phyloP scores from a whole-genome alignment of 2,329 filamentous ascomycete species.

The Huntiella moniliformis region DNA sequence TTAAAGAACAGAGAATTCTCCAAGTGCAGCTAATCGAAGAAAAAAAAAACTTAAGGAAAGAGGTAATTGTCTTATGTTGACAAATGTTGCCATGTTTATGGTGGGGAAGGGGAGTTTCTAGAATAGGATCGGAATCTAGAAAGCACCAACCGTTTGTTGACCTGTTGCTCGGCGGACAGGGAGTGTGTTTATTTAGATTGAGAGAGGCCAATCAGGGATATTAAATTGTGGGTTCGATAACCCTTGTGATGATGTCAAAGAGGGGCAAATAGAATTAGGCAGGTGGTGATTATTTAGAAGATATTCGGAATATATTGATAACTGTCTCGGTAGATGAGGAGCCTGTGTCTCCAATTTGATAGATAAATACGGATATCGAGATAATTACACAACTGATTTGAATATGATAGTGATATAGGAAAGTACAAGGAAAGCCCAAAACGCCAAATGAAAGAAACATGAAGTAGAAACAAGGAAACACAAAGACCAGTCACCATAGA shows the following conservation, averaged over 20 bases:
- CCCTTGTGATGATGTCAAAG: background rate
- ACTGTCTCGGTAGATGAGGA: background rate
- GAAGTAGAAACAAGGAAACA: background rate
- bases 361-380: too few species aligned
- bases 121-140: too few species aligned
- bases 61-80: too few species aligned
- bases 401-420: background rate
- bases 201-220: background rate
- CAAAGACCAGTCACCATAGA: background rate
- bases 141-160: background rate
- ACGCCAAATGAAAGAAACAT: background rate
- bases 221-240: background rate
- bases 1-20: too few species aligned
- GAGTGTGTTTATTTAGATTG: background rate
- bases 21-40: too few species aligned
- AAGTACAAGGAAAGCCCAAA: background rate
- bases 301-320: background rate
- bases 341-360: background rate
- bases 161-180: background rate
- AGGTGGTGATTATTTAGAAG: background rate
- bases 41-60: too few species aligned
- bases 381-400: too few species aligned
- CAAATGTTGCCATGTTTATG: too few species aligned
- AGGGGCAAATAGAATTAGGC: background rate
- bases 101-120: too few species aligned